phyloP scores from a whole-genome alignment of 106 monocot species.

The Vanilla planifolia region DNA sequence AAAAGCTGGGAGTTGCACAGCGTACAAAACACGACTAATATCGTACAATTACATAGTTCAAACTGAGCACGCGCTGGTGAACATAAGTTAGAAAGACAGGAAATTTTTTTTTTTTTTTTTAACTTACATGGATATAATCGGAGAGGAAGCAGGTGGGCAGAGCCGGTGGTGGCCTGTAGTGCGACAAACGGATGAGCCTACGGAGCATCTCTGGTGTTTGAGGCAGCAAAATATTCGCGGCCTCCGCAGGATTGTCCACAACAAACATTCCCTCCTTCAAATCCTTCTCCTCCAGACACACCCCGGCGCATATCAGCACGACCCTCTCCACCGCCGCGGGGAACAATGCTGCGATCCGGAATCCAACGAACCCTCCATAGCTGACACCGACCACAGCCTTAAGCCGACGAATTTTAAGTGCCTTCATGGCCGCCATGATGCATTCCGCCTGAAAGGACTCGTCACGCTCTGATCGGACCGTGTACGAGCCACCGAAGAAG shows the following conservation, averaged over 20 bases:
- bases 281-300: slow-evolving; percentile 77
- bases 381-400: slow-evolving; percentile 54
- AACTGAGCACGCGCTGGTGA: too few species aligned
- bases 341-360: slow-evolving; percentile 54
- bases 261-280: slow-evolving; percentile 52
- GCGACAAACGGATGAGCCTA: slow-evolving; percentile 47
- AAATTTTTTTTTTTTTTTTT: too few species aligned
- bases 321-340: slow-evolving; percentile 43
- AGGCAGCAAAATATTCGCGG: slow-evolving; percentile 47
- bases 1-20: too few species aligned
- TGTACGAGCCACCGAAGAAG: slow-evolving; percentile 62
- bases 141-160: slow-evolving; percentile 64
- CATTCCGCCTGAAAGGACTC: slow-evolving; percentile 61
- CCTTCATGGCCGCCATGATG: slow-evolving; percentile 39
- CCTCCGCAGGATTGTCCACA: slow-evolving; percentile 48
- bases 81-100: too few species aligned
- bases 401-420: slow-evolving; percentile 28
- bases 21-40: too few species aligned
- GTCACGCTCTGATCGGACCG: slow-evolving; percentile 44
- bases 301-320: slow-evolving; percentile 61
- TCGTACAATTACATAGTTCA: too few species aligned
- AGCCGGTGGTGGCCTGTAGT: slow-evolving; percentile 35
- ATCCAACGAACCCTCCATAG: slow-evolving; percentile 88
- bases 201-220: slow-evolving; percentile 63
- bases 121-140: slow-evolving; percentile 66